phyloP scores from a whole-genome alignment of 2,329 filamentous ascomycete species.

The Hymenoscyphus salicellus region DNA sequence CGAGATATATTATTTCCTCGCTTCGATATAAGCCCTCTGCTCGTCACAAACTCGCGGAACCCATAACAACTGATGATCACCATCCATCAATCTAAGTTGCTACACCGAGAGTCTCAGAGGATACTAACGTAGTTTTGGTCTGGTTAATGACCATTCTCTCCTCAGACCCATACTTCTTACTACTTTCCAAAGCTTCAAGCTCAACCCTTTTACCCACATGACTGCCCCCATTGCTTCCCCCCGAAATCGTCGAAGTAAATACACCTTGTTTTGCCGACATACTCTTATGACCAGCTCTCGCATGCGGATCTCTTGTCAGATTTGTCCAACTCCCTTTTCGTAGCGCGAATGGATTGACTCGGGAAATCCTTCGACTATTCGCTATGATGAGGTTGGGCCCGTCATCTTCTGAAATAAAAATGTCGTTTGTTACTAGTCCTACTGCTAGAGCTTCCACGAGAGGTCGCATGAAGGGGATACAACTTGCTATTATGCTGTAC shows the following conservation, averaged over 20 bases:
- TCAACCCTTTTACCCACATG: neutral
- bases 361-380: neutral
- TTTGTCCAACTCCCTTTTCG: neutral
- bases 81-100: neutral
- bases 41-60: too few species aligned
- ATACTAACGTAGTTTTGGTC: neutral
- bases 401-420: neutral
- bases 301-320: neutral
- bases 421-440: neutral
- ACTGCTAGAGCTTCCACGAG: slow-evolving; percentile 6
- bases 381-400: neutral
- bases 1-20: too few species aligned
- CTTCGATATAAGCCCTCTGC: too few species aligned
- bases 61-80: neutral
- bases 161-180: neutral
- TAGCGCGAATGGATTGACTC: neutral
- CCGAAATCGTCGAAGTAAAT: neutral
- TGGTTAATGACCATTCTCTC: neutral
- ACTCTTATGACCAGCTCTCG: neutral
- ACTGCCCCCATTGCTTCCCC: neutral
- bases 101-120: neutral
- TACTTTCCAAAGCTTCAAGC: neutral
- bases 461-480: slow-evolving; percentile 14
- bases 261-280: neutral
- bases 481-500: slow-evolving; percentile 8